Evolutionary conservation across 2,329 filamentous ascomycete species (phyloP), one percentile per base, ranked within the genome.

Genomic region (Aspergillus sojae): DNA sequence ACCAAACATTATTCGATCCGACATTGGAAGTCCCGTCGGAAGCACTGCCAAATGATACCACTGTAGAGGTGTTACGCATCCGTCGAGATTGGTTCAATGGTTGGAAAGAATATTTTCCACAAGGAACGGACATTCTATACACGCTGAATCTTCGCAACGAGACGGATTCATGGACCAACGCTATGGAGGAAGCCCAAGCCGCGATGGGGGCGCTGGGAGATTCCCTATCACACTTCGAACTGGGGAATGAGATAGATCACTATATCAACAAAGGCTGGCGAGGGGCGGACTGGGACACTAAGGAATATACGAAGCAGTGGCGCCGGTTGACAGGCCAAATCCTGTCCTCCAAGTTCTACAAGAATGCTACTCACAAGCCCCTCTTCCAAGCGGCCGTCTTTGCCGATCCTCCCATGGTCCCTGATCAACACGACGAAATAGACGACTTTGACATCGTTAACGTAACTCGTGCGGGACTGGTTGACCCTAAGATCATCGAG

Each of bases 191-290:
- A 34, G 61, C 61, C 1, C 14, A 52, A 4, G 61, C 61, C 19
- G 61, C 57, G 11, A 60, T 63, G 39, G 30, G n/a, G 12, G 23
- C 28, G 14, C 61, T 63, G 28, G 61, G 61, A 10, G 41, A 50
- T 1, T 56, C 57, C 12, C 52, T 63, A 3, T 46, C 61, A 4
- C 41, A 56, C 6, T 45, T 63, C 11, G 61, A 63, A 26, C 30
- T 63, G 10, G 61, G 61, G 10, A 63, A 63, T 21, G 61, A 63
- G 5, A 63, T 63, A 9, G 61, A 63, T 14, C 61, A 63, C 30
- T 63, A 63, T 39, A 63, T 63, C 57, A 57, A 30, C 23, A 63
- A 63, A 45, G 57, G 57, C 36, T 63, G 61, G 61, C 57, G 61
- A 12, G 26, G 16, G 2, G 50, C 36, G 2, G 36, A 16, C 32